Evolutionary conservation across 805 yeast species (phyloP), one percentile per base, ranked within the genome.

Genomic region (Cyberlindnera euphorbiiphila): DNA sequence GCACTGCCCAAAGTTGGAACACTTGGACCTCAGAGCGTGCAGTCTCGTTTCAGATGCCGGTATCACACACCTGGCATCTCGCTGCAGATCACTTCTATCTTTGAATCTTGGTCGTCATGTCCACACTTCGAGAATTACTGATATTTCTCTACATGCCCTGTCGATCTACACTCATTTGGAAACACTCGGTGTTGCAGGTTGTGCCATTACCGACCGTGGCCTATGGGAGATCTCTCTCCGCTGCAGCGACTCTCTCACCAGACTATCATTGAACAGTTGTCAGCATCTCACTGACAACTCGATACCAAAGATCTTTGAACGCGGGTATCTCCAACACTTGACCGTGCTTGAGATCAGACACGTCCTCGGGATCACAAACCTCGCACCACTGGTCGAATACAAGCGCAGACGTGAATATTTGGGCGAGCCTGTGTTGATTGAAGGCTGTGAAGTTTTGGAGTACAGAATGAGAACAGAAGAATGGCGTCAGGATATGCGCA

Each of bases 141-240:
- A 85, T 64, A 66, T 73, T 25, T 76, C 93, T 6, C 57, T 88
- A 18, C 63, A 73, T 11, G 70, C 72, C 11, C 61, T 88, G 19
- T 9, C 65, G 66, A 24, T 73, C 74, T 49, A 45, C 31, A 80
- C 55, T 58, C 17, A 56, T 62, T 15, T 67, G 81, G 31, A 69
- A 30, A 87, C 96, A 0, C 64, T 89, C 29, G 97, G 97, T 0
- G 64, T 87, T 15, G 96, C 97, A 0, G 98, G 98, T 6, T 86
- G 96, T 58, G 68, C 74, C 29, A 72, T 89, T 14, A 76, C 85
- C 7, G 96, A 89, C 62, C 69, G 76, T 29, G 69, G 85, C 5
- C 64, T 89, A 12, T 86, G 95, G 95, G 89, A 83, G 51, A 61
- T 89, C 23, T 87, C 88, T 0, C 58, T 72, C 13, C 57, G 66